Evolutionary conservation across 2,329 filamentous ascomycete species (phyloP), one percentile per base, ranked within the genome.

Genomic region (Graphilbum sp.): DNA sequence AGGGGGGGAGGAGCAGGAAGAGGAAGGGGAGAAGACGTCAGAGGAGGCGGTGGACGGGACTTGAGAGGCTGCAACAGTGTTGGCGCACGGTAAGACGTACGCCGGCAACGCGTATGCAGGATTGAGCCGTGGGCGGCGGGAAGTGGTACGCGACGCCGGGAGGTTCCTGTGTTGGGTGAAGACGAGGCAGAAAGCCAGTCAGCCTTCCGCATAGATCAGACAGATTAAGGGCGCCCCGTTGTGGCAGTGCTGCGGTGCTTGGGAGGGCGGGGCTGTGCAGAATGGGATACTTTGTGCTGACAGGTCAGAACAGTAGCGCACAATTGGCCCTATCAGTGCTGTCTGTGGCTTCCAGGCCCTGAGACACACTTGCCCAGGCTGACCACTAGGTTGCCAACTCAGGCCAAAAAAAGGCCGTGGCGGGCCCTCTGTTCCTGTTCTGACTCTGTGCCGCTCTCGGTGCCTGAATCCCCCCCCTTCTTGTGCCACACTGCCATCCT

Each of bases 151-250:
- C 11, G 21, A 24, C 21, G 13, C 15, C 27, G 27, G 27, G 10
- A 12, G 27, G 54, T 51, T 55, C 40, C 54, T 51, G 52, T 55
- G 46, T 54, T 54, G 54, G 54, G 18, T 29, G 39, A 18, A 33
- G 35, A 35, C 57, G 51, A 64, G 62, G 63, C 62, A 64, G 59
- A 61, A 53, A 59, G 48, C 50, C 48, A 62, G 57, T 63, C 59
- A 62, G 61, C 60, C 60, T 62, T 56, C 46, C 54, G 43, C 41
- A 44, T 36, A 37, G 32, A 25, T 27, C 24, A 27, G 32, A 30
- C n/a, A 34, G 16, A 32, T 27, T 19, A 34, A 34, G 18, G 54
- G 54, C 51, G 54, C 34, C 24, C 27, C 13, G 27, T 54, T 49
- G 57, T 58, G 56, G 57, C 60, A 50, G 49, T 55, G 52, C 50